Evolutionary conservation across 1,139 yeast species (phyloP), one percentile per base, ranked within the genome.

Genomic region (Geotrichum histeridarum): DNA sequence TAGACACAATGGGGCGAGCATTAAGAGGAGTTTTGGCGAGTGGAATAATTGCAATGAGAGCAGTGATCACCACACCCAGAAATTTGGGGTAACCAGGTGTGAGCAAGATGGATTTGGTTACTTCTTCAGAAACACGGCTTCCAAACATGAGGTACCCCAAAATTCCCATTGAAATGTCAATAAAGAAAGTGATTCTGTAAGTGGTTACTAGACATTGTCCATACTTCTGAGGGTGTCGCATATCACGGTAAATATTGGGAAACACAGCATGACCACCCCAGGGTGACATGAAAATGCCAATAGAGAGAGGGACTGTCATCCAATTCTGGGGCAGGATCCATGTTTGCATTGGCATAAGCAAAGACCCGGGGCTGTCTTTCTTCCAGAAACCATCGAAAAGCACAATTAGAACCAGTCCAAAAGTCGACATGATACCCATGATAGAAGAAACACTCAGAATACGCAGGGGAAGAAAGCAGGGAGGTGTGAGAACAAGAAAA

Each of bases 91-190:
- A 89, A 0, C 95, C 95, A 8, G 77, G 70, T 0, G 89, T 84
- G 31, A 77, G 67, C 51, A 91, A 71, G 30, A 91, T 76, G 65
- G 83, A 86, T 64, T 83, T 86, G 4, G 97, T 90, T 60, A 91
- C 80, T 68, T 91, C 97, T 64, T 88, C 93, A 61, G 79, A 78
- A 52, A 91, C 88, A 35, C 45, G 43, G 18, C 72, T 65, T 27
- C 98, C 97, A 73, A 88, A 91, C 97, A 91, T 91, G 41, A 90
- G 72, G 67, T 83, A 86, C 0, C 97, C 97, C 47, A 88, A 71
- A 1, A 85, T 73, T 0, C 89, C 96, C 78, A 90, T 88, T 22
- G 85, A 72, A 55, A 81, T 66, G 68, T 91, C 97, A 7, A 91
- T 80, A 1, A 80, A 52, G 56, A 84, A 78, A 0, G 95, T 85